Evolutionary conservation across 2,329 filamentous ascomycete species (phyloP).

Genomic region (Alternaria arborescens): DNA sequence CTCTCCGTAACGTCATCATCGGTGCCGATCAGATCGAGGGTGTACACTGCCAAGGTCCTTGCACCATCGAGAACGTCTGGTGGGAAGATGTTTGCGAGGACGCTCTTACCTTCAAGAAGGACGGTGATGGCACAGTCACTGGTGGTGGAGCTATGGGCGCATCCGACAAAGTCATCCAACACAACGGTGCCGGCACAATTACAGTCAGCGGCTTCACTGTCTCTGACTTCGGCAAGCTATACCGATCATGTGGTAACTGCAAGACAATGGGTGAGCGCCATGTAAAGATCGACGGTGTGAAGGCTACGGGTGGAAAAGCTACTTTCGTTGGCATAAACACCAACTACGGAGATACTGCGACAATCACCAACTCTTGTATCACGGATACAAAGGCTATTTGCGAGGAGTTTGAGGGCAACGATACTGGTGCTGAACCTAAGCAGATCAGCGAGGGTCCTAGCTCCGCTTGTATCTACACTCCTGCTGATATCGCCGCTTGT

Average conservation of each 20-base stretch:
- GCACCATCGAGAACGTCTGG: slow-evolving; percentile 48
- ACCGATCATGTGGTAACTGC: slow-evolving; percentile 59
- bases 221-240: slow-evolving; percentile 53
- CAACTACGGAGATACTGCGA: slow-evolving; percentile 61
- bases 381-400: slow-evolving; percentile 43
- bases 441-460: slow-evolving; percentile 36
- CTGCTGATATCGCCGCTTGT: slow-evolving; percentile 30
- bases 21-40: slow-evolving; percentile 58
- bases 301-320: slow-evolving; percentile 53
- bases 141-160: slow-evolving; percentile 53
- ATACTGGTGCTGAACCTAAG: slow-evolving; percentile 39
- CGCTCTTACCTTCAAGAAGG: slow-evolving; percentile 49
- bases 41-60: slow-evolving; percentile 36
- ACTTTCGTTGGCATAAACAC: slow-evolving; percentile 60
- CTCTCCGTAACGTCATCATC: slow-evolving; percentile 65
- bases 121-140: slow-evolving; percentile 50
- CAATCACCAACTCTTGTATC: slow-evolving; percentile 49
- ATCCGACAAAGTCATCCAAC: slow-evolving; percentile 55
- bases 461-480: slow-evolving; percentile 27
- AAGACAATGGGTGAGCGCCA: slow-evolving; percentile 58
- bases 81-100: slow-evolving; percentile 56
- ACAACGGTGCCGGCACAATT: slow-evolving; percentile 53
- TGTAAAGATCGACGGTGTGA: slow-evolving; percentile 57
- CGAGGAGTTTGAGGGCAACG: slow-evolving; percentile 47
- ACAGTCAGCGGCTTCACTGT: slow-evolving; percentile 49